Base-by-base conservation (phyloP, 257 asterid genomes). In the Verbascum thapsus region DNA sequence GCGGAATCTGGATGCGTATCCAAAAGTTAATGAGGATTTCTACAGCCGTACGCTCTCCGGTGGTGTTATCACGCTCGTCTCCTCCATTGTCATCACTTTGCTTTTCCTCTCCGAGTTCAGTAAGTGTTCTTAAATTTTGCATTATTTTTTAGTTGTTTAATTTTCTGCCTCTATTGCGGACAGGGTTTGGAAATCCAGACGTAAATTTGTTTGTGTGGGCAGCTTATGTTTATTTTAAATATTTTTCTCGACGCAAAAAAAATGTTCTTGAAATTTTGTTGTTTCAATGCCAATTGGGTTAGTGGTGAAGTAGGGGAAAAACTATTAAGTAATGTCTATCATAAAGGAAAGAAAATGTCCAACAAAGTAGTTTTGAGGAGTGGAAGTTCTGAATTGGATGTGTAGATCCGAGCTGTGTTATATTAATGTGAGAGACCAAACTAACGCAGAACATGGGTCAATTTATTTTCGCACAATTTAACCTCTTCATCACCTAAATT, bases 1-100 rank as follows among this genome's bases (percentile, higher is more conserved):
- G 64, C 81, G 99, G 53, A 87, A 69, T 71, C 85, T 92, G 88
- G 99, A 92, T 49, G 99, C 97, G 2, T 92, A 92, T 71, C 99
- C 97, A 1, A 92, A 92, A 65, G 68, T 92, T 78, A 92, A 87
- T 63, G 99, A 92, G 76, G 99, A 92, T 85, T 92, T 92, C 85
- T 90, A 72, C 83, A 89, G 78, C 78, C 99, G 99, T 11, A 74
- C 99, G 8, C 83, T 89, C 8, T 85, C 97, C 54, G 99, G 99
- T 11, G 99, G 99, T 66, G 72, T 92, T 20, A 75, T 92, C 72
- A 92, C 99, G 47, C 72, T 89, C 47, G 82, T 72, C 3, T 87
- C 97, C 61, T 82, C 99, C 20, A 15, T 85, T 60, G 64, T 78
- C 70, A 92, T 92, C 72, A 72, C 80, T 48, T 64, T 89, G 37